Percentiles rank a stretch among this genome's conserved stretches.
These are phyloP conservation scores for Coemansia sp. DNA, from an alignment of 192 early-diverging fungal species.

Conservation along the genomic window DNA sequence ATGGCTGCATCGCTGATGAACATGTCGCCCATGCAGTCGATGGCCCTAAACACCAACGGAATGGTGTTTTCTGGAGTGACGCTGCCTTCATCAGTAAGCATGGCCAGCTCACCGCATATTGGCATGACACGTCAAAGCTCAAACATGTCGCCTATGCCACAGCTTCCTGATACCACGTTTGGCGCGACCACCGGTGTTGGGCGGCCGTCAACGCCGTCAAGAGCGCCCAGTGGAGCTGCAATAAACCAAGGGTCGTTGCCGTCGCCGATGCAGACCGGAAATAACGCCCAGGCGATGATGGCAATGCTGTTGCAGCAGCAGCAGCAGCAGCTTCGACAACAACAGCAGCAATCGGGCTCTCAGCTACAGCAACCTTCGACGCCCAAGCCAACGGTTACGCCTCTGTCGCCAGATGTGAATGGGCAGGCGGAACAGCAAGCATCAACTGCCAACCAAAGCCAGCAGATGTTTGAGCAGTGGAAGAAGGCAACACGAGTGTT, in stretches of 20 bases:
- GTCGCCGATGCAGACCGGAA: conserved; percentile 19
- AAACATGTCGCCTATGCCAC: conserved; percentile 17
- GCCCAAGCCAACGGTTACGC: conserved; percentile 30
- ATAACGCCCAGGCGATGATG: conserved; percentile 48
- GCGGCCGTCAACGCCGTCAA: conserved; percentile 12
- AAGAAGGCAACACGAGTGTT: conserved; percentile 45
- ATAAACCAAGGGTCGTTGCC: conserved; percentile 12
- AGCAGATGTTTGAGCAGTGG: conserved; percentile 37
- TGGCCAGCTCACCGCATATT: conserved; percentile 18
- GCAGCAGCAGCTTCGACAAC: conserved; percentile 29
- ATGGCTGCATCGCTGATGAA: conserved; percentile 8
- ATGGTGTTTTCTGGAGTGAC: neutral
- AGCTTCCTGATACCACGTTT: conserved; percentile 10
- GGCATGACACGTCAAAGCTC: conserved; percentile 15
- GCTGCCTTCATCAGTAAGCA: conserved; percentile 1
- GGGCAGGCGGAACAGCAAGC: conserved; percentile 10
- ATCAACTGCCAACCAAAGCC: conserved; percentile 16
- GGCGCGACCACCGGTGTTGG: neutral
- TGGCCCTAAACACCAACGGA: conserved; percentile 7
- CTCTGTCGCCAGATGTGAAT: conserved; percentile 24
- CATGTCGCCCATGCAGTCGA: conserved; percentile 10
- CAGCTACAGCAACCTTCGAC: conserved; percentile 10
- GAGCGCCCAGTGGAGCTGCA: conserved; percentile 3
- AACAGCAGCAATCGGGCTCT: conserved; percentile 4
- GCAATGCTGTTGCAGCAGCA: conserved; percentile 46